These are phyloP conservation scores for Mesotaenium endlicherianum DNA, from an alignment of 139 green algal species.

Conservation along the genomic window DNA sequence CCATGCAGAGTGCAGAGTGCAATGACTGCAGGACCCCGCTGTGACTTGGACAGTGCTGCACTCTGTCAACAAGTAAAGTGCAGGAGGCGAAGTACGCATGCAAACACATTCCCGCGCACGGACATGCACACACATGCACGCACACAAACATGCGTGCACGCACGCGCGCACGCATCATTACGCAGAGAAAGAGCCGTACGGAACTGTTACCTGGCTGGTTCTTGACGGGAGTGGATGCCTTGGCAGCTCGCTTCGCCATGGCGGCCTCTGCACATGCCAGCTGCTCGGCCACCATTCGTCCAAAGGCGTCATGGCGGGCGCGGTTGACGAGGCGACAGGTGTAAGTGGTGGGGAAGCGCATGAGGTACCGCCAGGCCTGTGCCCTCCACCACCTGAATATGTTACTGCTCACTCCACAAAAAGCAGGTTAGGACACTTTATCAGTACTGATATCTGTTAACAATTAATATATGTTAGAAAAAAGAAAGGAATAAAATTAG, in stretches of 20 bases:
- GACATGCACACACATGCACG: too few relatives aligned
- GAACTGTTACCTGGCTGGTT: not conserved
- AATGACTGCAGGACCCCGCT: too few relatives aligned
- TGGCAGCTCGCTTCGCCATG: too few relatives aligned
- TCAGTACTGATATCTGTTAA: too few relatives aligned
- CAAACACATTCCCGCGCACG: not conserved
- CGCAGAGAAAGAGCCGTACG: not conserved
- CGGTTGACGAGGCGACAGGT: constrained; percentile 27
- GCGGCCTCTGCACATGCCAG: constrained; percentile 10
- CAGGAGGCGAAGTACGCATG: too few relatives aligned
- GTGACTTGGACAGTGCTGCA: too few relatives aligned
- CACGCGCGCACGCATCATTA: not conserved
- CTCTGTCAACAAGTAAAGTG: too few relatives aligned
- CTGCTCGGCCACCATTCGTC: not conserved
- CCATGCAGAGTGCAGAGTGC: too few relatives aligned
- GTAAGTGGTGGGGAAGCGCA: constrained; percentile 4
- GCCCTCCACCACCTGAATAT: constrained; percentile 42
- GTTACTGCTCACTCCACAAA: too few relatives aligned
- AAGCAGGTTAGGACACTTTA: too few relatives aligned
- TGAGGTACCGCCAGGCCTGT: constrained; percentile 18
- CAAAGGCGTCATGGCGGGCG: constrained; percentile 23
- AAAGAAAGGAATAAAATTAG: too few relatives aligned
- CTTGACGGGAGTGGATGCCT: not conserved
- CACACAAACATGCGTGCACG: not conserved
- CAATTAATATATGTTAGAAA: too few relatives aligned